Base-by-base conservation (phyloP, 768 basidiomycete species). In the Mycena amicta region DNA sequence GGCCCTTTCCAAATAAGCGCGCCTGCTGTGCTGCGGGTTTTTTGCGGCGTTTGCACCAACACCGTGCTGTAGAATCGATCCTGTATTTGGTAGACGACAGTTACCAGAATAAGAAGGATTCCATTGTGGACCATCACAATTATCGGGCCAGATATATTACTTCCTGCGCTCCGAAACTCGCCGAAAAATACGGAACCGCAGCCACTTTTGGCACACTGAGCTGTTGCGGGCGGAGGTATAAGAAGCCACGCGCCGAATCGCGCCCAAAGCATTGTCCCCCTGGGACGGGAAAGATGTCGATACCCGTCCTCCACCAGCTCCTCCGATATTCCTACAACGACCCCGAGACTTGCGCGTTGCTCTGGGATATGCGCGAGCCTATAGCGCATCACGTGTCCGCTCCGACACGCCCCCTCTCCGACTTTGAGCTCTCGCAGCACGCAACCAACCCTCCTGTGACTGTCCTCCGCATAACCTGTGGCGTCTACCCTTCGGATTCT, bases 331-430 rank as follows among this genome's bases (percentile, higher is more conserved):
- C 74, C 61, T 57, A 66, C 31, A 54, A 66, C 28, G 61, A 57
- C 13, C 60, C 63, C 1, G 68, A 75, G 26, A 66, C 60, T 52
- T 73, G 71, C 49, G 68, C 66, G 11, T 56, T 84, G 33, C 57
- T 76, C 16, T 86, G 84, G 84, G 83, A 86, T 65, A 43, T 82
- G 43, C 79, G 82, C 33, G 70, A 74, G 52, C 28, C 72, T n/a
- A 68, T 67, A 20, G 71, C 71, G 25, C 66, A 71, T 23, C 68
- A 71, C 27, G 64, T 71, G 46, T 39, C 56, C 8, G 60, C 62
- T 6, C 64, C 67, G 16, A 66, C 70, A 13, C 51, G 66, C 16
- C 39, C 66, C 1, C 62, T 75, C 26, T 61, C 72, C 13, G 56
- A 68, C 8, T 56, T 71, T 39, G 70, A 79, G 18, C 72, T 83